phyloP scores from a whole-genome alignment of 176 grass and related monocot species.

The Carex myosuroides region DNA sequence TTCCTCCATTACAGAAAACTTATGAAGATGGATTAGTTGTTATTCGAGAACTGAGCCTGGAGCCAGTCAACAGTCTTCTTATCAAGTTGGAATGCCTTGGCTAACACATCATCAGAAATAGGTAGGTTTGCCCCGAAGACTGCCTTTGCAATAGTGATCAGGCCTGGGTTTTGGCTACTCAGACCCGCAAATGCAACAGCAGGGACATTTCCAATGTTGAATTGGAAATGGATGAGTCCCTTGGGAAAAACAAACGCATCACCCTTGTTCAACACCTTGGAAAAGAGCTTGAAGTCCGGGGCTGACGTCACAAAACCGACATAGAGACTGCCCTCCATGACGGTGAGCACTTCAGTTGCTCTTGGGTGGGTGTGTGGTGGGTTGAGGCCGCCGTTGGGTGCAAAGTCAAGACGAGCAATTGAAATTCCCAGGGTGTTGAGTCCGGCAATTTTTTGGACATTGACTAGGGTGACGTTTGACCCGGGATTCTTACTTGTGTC shows the following conservation, averaged over 20 bases:
- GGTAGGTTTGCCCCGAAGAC: neutral
- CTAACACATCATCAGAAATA: slow-evolving; percentile 3
- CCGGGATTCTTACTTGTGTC: neutral
- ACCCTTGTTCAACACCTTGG: slow-evolving; percentile 4
- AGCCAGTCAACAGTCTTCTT: neutral
- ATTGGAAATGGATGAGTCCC: neutral
- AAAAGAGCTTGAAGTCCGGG: neutral
- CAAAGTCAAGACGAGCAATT: neutral
- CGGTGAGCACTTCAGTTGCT: neutral
- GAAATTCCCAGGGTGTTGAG: neutral
- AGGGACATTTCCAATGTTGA: neutral
- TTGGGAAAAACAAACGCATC: slow-evolving; percentile 4
- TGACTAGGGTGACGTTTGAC: neutral
- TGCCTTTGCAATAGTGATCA: neutral
- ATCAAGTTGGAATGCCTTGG: neutral
- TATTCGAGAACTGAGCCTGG: neutral
- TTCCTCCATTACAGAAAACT: too few relatives aligned
- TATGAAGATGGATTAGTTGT: too few relatives aligned
- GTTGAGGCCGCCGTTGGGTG: neutral
- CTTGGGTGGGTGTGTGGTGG: neutral
- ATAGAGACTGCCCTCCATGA: neutral
- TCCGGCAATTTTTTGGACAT: neutral
- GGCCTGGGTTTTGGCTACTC: neutral
- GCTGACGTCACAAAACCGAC: neutral
- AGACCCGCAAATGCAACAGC: neutral